These are phyloP conservation scores for Piper longum DNA, from an alignment of 164 flowering plant species.

Conservation along the genomic window DNA sequence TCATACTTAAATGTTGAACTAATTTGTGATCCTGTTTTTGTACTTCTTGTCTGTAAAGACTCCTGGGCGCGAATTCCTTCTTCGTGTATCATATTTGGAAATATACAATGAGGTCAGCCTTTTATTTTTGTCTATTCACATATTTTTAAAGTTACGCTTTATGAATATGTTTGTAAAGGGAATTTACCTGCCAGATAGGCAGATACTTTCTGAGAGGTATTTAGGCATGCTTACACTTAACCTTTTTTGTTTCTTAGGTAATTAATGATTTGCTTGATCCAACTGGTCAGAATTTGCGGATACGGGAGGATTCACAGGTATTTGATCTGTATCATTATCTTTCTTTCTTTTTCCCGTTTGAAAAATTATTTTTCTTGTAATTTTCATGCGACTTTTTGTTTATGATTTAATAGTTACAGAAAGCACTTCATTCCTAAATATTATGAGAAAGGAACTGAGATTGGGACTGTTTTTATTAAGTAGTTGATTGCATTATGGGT, in stretches of 20 bases:
- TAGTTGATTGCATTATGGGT: too few relatives aligned
- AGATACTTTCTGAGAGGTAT: neutral
- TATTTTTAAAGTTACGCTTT: neutral
- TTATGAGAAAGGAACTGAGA: too few relatives aligned
- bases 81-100: constrained; percentile 80
- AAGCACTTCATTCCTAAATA: too few relatives aligned
- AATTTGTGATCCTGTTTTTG: neutral
- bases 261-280: constrained; percentile 81
- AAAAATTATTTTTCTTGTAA: neutral
- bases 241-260: constrained; percentile 30
- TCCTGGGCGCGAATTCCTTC: constrained; percentile 65
- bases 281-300: constrained; percentile 60
- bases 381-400: neutral
- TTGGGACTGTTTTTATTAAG: too few relatives aligned
- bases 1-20: neutral
- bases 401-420: too few relatives aligned
- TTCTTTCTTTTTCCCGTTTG: neutral
- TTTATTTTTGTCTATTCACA: neutral
- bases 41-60: constrained; percentile 21
- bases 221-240: neutral
- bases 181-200: neutral
- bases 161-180: neutral
- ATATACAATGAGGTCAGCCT: constrained; percentile 76
- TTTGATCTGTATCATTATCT: neutral
- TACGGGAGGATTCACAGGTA: constrained; percentile 81